Conservation (phyloP, 2,329 filamentous ascomycete species). For the Talaromyces funiculosus region DNA sequence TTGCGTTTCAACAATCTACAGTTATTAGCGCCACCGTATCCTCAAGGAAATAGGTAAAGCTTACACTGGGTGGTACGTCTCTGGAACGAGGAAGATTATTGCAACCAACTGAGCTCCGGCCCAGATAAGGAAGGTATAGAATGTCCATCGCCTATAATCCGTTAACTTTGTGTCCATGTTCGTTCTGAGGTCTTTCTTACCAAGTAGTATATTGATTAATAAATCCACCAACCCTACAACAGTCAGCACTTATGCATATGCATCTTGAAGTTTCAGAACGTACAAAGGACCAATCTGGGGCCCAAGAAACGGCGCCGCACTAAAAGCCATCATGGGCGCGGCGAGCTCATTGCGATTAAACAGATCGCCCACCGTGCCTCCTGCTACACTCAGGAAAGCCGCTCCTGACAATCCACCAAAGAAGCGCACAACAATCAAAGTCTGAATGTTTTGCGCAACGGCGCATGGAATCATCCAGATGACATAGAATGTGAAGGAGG, state of each 20-base stretch:
- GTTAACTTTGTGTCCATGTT: background rate
- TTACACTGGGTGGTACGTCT: slow-evolving; percentile 68
- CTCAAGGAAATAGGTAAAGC: slow-evolving; percentile 41
- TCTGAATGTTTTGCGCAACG: slow-evolving; percentile 73
- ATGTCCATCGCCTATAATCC: slow-evolving; percentile 60
- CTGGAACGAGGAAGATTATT: slow-evolving; percentile 68
- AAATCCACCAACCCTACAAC: slow-evolving; percentile 59
- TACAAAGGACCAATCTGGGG: slow-evolving; percentile 52
- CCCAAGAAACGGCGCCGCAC: slow-evolving; percentile 52
- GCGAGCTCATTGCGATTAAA: slow-evolving; percentile 65
- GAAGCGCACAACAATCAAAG: slow-evolving; percentile 72
- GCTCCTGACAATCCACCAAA: slow-evolving; percentile 49
- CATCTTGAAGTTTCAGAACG: slow-evolving; percentile 38
- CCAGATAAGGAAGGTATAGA: slow-evolving; percentile 83
- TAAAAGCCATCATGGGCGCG: slow-evolving; percentile 78
- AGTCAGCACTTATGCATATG: slow-evolving; percentile 6
- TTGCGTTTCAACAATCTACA: slow-evolving; percentile 45
- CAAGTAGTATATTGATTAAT: slow-evolving; percentile 65
- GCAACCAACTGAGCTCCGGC: slow-evolving; percentile 53
- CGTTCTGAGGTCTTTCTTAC: background rate
- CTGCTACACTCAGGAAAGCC: slow-evolving; percentile 63
- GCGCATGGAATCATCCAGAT: slow-evolving; percentile 79
- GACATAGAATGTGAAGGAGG: slow-evolving; percentile 66
- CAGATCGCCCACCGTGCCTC: slow-evolving; percentile 57
- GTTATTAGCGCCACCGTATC: slow-evolving; percentile 48